Percentiles rank a stretch among this genome's conserved stretches.
phyloP scores from a whole-genome alignment of 441 rosid genomes.

The Adansonia rubrostipa region DNA sequence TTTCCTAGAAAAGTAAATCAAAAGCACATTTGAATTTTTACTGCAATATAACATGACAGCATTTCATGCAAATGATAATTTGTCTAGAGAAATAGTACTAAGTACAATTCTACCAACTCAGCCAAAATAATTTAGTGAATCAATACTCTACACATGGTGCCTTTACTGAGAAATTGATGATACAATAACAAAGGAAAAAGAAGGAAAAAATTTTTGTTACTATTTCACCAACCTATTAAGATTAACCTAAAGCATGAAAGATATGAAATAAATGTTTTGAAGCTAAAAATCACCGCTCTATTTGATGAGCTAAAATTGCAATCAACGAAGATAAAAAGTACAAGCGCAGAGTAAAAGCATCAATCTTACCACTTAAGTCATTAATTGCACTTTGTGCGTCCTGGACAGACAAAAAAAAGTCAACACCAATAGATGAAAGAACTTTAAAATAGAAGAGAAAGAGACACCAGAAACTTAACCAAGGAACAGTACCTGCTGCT shows the following conservation, averaged over 20 bases:
- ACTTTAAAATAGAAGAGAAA: conserved; percentile 13
- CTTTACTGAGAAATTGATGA: neutral
- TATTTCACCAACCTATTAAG: neutral
- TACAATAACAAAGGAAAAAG: neutral
- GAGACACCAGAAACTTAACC: neutral
- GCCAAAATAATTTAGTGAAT: neutral
- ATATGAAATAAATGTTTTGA: neutral
- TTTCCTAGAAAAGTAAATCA: conserved; percentile 56
- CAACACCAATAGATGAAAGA: conserved; percentile 22
- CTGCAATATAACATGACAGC: neutral
- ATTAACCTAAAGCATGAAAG: neutral
- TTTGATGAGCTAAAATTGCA: conserved; percentile 7
- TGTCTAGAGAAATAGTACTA: neutral
- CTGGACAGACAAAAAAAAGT: conserved; percentile 40
- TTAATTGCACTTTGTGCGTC: conserved; percentile 96
- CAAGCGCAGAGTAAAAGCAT: neutral
- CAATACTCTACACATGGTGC: neutral
- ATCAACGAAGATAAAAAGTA: conserved; percentile 1
- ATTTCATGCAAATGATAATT: conserved; percentile 14
- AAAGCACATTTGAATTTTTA: conserved; percentile 10
- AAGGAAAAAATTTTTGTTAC: neutral
- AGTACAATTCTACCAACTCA: neutral
- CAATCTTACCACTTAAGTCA: conserved; percentile 75
- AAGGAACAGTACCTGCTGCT: conserved; percentile 65
- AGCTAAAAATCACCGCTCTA: conserved; percentile 10